Evolutionary conservation across 2,329 filamentous ascomycete genomes (phyloP).

Genomic region (Metarhizium anisopliae): DNA sequence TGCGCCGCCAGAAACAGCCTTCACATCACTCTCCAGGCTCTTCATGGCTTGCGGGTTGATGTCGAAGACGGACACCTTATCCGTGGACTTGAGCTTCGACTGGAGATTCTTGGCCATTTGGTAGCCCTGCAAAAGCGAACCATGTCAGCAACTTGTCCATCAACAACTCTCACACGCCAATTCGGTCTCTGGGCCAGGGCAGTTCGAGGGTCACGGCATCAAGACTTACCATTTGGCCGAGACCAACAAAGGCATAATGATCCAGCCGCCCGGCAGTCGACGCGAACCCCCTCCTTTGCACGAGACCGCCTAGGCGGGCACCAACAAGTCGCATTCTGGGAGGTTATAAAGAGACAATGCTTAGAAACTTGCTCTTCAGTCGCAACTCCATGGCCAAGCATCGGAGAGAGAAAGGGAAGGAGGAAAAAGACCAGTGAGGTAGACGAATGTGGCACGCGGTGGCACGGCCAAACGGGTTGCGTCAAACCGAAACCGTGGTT

Average conservation of each 20-base stretch:
- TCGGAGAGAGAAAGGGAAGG: not conserved
- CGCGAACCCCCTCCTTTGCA: constrained; percentile 41
- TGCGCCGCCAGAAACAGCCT: constrained; percentile 34
- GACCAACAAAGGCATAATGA: constrained; percentile 49
- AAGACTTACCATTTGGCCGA: constrained; percentile 50
- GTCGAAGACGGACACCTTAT: constrained; percentile 46
- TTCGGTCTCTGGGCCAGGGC: not conserved
- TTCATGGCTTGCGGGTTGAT: constrained; percentile 42
- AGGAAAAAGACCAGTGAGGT: not conserved
- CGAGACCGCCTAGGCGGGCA: constrained; percentile 18
- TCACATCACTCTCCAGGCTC: constrained; percentile 39
- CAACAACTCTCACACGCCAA: not conserved
- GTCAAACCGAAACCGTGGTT: constrained; percentile 7
- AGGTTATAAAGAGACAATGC: not conserved
- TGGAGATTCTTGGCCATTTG: constrained; percentile 57
- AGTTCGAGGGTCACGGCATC: not conserved
- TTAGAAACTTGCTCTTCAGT: not conserved
- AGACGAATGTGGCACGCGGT: constrained; percentile 5
- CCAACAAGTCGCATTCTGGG: constrained; percentile 12
- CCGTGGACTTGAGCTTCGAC: constrained; percentile 41
- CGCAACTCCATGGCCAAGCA: not conserved
- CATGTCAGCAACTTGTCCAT: not conserved
- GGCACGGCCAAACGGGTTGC: constrained; percentile 6
- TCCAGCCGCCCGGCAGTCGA: constrained; percentile 37
- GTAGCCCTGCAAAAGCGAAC: constrained; percentile 35